Percentiles rank a stretch among this genome's conserved stretches.
phyloP scores from a whole-genome alignment of 2,329 filamentous ascomycete genomes.

The Blastomyces parvus region DNA sequence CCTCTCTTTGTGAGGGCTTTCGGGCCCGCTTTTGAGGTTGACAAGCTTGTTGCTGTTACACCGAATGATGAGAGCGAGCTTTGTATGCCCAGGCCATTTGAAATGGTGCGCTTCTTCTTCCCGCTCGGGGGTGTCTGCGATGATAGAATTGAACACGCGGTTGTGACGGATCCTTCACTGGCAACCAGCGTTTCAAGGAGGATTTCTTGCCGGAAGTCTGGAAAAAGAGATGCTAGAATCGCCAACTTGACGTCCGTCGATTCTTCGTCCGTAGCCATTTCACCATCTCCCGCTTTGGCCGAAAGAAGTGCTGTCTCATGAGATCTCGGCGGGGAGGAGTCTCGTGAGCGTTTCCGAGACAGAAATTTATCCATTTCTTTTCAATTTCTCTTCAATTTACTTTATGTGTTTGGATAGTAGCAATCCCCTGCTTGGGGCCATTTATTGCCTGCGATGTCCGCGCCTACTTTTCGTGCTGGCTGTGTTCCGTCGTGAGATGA shows the following conservation, averaged over 20 bases:
- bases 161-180: conserved; percentile 64
- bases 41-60: not conserved
- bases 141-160: conserved; percentile 50
- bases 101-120: conserved; percentile 30
- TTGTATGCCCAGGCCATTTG: conserved; percentile 46
- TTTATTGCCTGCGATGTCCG: conserved; percentile 2
- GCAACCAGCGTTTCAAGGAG: conserved; percentile 71
- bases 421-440: conserved; percentile 18
- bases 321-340: conserved; percentile 12
- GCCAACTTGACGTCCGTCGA: conserved; percentile 86
- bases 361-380: conserved; percentile 35
- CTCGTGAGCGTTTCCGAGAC: conserved; percentile 28
- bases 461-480: not conserved
- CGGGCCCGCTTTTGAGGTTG: not conserved
- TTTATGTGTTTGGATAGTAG: conserved; percentile 17
- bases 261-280: conserved; percentile 32
- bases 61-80: conserved; percentile 48
- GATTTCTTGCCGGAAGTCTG: conserved; percentile 51
- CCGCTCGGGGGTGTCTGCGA: conserved; percentile 17
- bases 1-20: conserved; percentile 55
- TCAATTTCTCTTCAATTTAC: conserved; percentile 14
- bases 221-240: conserved; percentile 67
- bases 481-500: not conserved
- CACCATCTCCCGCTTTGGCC: not conserved
- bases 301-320: conserved; percentile 3